A percentile compares a stretch with the other conserved stretches of the same genome.
phyloP scores from a whole-genome alignment of 768 basidiomycete species.

The Krasilnikovozyma curviuscula region DNA sequence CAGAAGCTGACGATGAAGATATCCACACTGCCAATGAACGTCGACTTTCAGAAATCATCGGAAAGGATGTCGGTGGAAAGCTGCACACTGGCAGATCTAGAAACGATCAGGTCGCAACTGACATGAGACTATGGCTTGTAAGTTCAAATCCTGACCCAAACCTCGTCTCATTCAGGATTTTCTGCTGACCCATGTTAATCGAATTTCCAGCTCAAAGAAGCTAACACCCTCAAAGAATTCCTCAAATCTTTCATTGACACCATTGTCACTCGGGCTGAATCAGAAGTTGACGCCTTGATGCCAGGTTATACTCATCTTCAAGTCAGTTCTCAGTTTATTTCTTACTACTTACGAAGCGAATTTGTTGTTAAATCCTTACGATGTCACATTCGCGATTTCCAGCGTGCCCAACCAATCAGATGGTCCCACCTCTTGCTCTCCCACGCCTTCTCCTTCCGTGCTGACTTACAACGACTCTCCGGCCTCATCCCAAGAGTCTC shows the following conservation, averaged over 20 bases:
- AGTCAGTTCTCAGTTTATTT: slow-evolving; percentile 33
- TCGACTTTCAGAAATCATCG: slow-evolving; percentile 78
- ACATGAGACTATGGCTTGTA: slow-evolving; percentile 85
- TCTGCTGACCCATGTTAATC: neutral
- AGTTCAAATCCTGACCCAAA: slow-evolving; percentile 4
- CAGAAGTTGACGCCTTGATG: slow-evolving; percentile 72
- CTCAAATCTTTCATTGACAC: slow-evolving; percentile 65
- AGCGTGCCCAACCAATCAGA: slow-evolving; percentile 95
- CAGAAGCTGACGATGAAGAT: slow-evolving; percentile 81
- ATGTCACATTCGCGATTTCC: neutral
- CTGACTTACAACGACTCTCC: slow-evolving; percentile 65
- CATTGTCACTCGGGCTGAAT: slow-evolving; percentile 79
- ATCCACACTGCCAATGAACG: slow-evolving; percentile 98
- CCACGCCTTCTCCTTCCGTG: slow-evolving; percentile 80
- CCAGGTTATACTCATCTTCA: slow-evolving; percentile 97
- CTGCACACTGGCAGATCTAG: slow-evolving; percentile 91
- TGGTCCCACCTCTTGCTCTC: slow-evolving; percentile 96
- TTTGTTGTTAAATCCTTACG: too few relatives aligned
- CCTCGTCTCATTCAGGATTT: too few relatives aligned
- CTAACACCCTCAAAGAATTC: slow-evolving; percentile 42
- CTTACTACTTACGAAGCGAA: too few relatives aligned
- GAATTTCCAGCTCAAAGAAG: slow-evolving; percentile 39
- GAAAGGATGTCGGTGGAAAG: slow-evolving; percentile 69
- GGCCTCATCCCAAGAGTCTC: slow-evolving; percentile 78
- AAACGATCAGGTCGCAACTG: slow-evolving; percentile 97